Conservation (phyloP, 768 basidiomycete species). For the Leucosporidium scottii region DNA sequence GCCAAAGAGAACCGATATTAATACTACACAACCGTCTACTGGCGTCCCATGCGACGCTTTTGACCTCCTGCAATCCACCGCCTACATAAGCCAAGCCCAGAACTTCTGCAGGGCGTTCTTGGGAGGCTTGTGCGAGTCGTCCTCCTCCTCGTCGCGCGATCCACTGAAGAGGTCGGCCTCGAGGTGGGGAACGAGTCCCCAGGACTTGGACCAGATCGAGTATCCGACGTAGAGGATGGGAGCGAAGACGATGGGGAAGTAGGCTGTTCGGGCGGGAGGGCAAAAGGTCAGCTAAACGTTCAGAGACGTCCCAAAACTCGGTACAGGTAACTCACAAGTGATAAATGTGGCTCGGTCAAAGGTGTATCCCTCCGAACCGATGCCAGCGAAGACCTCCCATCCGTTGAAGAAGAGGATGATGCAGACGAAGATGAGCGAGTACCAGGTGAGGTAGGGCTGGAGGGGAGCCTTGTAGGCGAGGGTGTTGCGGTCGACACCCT, state of each 20-base stretch:
- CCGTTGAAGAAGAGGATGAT: constrained; percentile 34
- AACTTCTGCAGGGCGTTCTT: constrained; percentile 1
- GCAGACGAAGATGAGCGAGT: constrained; percentile 58
- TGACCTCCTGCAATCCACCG: too few relatives aligned
- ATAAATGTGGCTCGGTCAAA: constrained; percentile 39
- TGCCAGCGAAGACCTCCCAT: constrained; percentile 15
- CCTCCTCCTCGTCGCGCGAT: constrained; percentile 3
- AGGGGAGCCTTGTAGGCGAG: constrained; percentile 43
- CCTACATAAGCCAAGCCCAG: background rate
- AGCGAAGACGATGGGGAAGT: constrained; percentile 4
- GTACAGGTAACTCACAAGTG: constrained; percentile 1
- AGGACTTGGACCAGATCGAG: background rate
- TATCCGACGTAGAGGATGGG: background rate
- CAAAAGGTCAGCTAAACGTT: background rate
- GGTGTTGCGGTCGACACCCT: constrained; percentile 48
- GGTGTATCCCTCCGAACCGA: constrained; percentile 38
- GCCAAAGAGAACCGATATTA: too few relatives aligned
- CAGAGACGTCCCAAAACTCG: background rate
- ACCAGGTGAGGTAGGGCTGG: constrained; percentile 59
- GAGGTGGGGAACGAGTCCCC: background rate
- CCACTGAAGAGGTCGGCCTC: constrained; percentile 1
- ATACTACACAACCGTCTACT: too few relatives aligned
- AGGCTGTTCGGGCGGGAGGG: background rate
- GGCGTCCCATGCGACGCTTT: too few relatives aligned
- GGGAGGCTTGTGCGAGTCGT: background rate